A percentile compares a stretch with the other conserved stretches of the same genome.
Conservation (phyloP, 2,329 filamentous ascomycete genomes). For the Teratosphaeria epicoccoides region DNA sequence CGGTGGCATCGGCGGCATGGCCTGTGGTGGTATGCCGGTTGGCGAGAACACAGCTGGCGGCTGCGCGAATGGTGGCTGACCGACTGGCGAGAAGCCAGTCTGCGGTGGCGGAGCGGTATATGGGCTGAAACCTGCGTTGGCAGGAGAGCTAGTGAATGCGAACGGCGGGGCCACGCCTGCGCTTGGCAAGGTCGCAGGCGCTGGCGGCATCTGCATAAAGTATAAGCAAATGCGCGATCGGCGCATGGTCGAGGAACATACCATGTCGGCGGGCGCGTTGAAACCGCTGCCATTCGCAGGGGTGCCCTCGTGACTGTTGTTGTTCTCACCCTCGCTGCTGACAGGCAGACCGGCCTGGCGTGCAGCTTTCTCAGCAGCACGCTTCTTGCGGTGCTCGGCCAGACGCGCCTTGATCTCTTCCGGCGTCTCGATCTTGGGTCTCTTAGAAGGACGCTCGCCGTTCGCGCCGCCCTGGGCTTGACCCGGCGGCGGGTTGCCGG, state of each 20-base stretch:
- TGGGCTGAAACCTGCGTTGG: background rate
- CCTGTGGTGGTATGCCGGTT: background rate
- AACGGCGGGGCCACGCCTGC: background rate
- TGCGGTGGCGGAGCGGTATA: background rate
- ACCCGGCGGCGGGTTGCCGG: constrained; percentile 66
- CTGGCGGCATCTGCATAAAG: background rate
- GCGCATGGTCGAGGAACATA: background rate
- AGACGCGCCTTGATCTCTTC: constrained; percentile 66
- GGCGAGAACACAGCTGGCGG: background rate
- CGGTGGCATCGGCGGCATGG: background rate
- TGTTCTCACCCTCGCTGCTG: background rate
- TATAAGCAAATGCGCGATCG: background rate
- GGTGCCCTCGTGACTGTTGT: background rate
- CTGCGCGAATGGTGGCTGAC: background rate
- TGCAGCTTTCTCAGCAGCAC: constrained; percentile 61
- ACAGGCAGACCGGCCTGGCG: constrained; percentile 29
- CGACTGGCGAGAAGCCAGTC: background rate
- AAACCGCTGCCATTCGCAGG: background rate
- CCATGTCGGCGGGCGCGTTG: background rate
- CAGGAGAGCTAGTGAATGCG: background rate
- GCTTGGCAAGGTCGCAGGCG: background rate
- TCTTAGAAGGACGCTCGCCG: constrained; percentile 35
- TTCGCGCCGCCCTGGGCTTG: background rate
- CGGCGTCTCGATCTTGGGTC: constrained; percentile 60
- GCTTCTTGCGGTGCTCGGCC: constrained; percentile 66